phyloP scores from a whole-genome alignment of 2,329 filamentous ascomycete genomes.

The Colletotrichum nymphaeae region DNA sequence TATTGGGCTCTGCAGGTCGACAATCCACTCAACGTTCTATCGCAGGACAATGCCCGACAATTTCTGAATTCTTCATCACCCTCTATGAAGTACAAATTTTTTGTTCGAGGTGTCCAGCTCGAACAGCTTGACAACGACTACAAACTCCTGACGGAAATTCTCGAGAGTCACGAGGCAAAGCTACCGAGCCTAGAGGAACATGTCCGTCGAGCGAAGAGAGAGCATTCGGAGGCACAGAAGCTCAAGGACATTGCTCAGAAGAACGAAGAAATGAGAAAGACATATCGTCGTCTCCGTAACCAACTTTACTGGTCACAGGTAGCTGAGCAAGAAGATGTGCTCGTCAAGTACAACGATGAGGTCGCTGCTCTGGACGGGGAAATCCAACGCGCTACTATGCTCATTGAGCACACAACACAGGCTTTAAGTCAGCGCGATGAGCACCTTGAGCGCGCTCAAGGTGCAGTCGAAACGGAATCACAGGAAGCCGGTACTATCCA shows the following conservation, averaged over 20 bases:
- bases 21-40: constrained; percentile 95
- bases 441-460: constrained; percentile 15
- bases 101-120: constrained; percentile 92
- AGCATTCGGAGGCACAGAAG: constrained; percentile 47
- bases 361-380: constrained; percentile 46
- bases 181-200: constrained; percentile 71
- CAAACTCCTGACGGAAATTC: constrained; percentile 80
- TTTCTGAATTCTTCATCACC: constrained; percentile 90
- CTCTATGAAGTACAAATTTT: constrained; percentile 93
- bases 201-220: constrained; percentile 68
- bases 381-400: constrained; percentile 50
- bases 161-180: constrained; percentile 78
- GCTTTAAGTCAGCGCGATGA: constrained; percentile 44
- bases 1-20: constrained; percentile 95
- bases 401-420: constrained; percentile 56
- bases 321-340: constrained; percentile 73
- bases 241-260: constrained; percentile 46
- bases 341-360: constrained; percentile 49
- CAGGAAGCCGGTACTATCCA: constrained; percentile 13
- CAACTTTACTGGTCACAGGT: constrained; percentile 93
- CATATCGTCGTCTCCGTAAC: constrained; percentile 67
- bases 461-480: not conserved
- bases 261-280: constrained; percentile 61
- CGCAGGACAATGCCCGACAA: constrained; percentile 93
- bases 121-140: constrained; percentile 95